phyloP scores from a whole-genome alignment of 495 filamentous ascomycete species.

The Podospora sp. region DNA sequence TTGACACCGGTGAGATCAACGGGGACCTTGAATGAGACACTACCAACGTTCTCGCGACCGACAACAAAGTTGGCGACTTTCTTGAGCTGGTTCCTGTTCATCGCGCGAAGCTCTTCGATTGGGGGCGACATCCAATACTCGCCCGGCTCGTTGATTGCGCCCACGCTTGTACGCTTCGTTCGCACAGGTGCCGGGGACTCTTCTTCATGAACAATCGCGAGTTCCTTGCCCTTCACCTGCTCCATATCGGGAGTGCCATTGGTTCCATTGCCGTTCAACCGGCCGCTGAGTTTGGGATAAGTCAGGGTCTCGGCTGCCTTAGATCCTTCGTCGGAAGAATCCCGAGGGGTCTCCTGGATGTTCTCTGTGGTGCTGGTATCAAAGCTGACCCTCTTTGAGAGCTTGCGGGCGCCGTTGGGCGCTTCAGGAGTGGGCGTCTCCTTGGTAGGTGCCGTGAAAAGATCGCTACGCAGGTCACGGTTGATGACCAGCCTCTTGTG shows the following conservation, averaged over 20 bases:
- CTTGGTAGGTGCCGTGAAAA: constrained; percentile 63
- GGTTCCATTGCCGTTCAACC: constrained; percentile 48
- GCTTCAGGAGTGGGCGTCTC: constrained; percentile 45
- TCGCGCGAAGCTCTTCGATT: constrained; percentile 67
- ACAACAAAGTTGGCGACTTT: constrained; percentile 72
- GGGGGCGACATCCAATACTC: constrained; percentile 84
- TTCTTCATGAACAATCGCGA: constrained; percentile 78
- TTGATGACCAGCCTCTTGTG: constrained; percentile 92
- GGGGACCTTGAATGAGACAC: constrained; percentile 74
- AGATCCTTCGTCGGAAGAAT: constrained; percentile 32
- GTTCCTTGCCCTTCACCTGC: constrained; percentile 71
- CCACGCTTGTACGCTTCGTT: constrained; percentile 23
- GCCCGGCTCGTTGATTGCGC: constrained; percentile 62
- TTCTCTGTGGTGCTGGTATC: constrained; percentile 59
- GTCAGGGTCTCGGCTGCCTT: constrained; percentile 66
- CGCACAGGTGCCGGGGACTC: constrained; percentile 43
- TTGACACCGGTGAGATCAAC: constrained; percentile 77
- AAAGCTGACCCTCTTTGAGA: constrained; percentile 89
- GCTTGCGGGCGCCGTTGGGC: constrained; percentile 56
- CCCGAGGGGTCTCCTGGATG: neutral
- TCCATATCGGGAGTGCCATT: constrained; percentile 69
- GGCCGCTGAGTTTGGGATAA: constrained; percentile 59
- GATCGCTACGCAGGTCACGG: constrained; percentile 75
- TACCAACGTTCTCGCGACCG: constrained; percentile 77
- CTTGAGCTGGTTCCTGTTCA: constrained; percentile 73